Base-by-base conservation (phyloP, 805 yeast genomes). In the Nakazawaea peltata region DNA sequence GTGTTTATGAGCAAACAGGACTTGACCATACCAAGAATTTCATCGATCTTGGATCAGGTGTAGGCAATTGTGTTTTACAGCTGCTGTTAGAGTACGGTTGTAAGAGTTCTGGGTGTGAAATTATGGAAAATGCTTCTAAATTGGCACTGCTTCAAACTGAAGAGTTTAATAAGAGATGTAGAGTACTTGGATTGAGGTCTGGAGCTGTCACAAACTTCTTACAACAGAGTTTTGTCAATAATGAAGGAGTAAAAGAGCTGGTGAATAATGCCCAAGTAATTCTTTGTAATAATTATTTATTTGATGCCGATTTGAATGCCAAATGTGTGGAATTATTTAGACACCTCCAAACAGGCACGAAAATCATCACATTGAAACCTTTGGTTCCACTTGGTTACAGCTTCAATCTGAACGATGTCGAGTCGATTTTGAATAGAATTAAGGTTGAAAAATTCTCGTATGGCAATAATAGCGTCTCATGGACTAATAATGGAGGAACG, bases 41-140 rank as follows among this genome's bases (percentile, higher is more conserved):
- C 48, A 75, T 88, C 42, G 97, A 88, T 56, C 63, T 88, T 17
- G 97, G 97, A 0, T 85, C 95, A 0, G 97, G 97, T 12, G 96
- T 88, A 12, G 97, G 96, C 0, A 88, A 88, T 51, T 85, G 95
- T 39, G 80, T 82, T 0, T 68, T 87, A 28, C 96, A 87, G 53
- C 94, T 95, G 0, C 86, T 95, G 0, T 55, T 88, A 24, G 95
- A 87, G 48, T 76, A 73, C 51, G 95, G 95, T 2, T 81, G 87
- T 41, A 66, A 66, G 35, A 79, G 94, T 54, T 85, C 83, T 49
- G 97, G 97, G 1, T 84, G 90, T 56, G 97, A 88, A 52, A 71
- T 88, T 32, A 87, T 87, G 94, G 71, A 70, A 13, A 78, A 79
- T 44, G 94, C 96, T 0, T 80, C 88, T 9, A 61, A 64, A 5